Conservation (phyloP, 352 stramenopile species). For the Phytopythium helicoides region DNA sequence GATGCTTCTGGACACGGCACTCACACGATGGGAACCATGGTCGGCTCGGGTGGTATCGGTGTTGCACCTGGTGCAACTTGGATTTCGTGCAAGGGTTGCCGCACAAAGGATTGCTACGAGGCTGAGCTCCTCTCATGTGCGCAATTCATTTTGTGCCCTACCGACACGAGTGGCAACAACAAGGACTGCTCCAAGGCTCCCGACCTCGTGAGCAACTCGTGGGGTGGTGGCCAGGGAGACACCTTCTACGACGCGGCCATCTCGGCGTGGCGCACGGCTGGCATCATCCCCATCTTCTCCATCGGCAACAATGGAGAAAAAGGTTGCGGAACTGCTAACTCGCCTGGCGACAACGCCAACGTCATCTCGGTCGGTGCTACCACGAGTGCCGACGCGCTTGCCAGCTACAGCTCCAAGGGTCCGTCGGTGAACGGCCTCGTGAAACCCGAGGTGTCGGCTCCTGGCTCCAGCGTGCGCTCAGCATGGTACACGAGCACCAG, state of each 20-base stretch:
- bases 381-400: constrained; percentile 9
- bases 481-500: constrained; percentile 3
- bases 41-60: not conserved
- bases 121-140: constrained; percentile 28
- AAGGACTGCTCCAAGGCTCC: constrained; percentile 18
- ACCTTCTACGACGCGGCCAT: constrained; percentile 12
- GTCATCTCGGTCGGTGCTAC: constrained; percentile 29
- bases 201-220: constrained; percentile 23
- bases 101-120: constrained; percentile 19
- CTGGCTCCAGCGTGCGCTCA: constrained; percentile 11
- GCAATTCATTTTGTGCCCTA: constrained; percentile 30
- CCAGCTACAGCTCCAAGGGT: constrained; percentile 18
- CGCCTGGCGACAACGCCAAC: constrained; percentile 16
- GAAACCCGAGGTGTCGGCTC: constrained; percentile 18
- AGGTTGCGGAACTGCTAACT: constrained; percentile 13
- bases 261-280: constrained; percentile 12
- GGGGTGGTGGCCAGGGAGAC: constrained; percentile 11
- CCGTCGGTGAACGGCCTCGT: constrained; percentile 8
- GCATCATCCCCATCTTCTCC: constrained; percentile 24
- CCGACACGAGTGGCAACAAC: constrained; percentile 7
- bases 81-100: constrained; percentile 28
- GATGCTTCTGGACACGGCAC: constrained; percentile 15
- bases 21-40: constrained; percentile 10
- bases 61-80: constrained; percentile 16
- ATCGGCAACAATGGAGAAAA: constrained; percentile 18